Percentiles rank a stretch among this genome's conserved stretches.
Conservation (phyloP, 768 basidiomycete genomes). For the Pholiota conissans region DNA sequence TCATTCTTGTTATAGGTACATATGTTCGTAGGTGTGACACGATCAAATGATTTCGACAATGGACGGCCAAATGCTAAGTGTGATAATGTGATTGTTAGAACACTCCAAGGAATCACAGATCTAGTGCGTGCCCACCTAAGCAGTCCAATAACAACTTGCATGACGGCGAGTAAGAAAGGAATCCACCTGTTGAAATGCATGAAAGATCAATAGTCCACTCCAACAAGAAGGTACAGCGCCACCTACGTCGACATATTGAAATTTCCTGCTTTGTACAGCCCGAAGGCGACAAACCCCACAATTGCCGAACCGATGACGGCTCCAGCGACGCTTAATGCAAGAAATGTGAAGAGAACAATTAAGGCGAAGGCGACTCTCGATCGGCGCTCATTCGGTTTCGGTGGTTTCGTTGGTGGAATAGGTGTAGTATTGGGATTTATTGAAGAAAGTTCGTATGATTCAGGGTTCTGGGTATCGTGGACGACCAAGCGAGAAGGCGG, state of each 20-base stretch:
- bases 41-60: constrained; percentile 43
- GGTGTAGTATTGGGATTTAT: not conserved
- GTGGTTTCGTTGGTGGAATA: constrained; percentile 9
- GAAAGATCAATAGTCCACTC: not conserved
- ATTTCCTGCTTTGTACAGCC: constrained; percentile 42
- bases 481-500: constrained; percentile 30
- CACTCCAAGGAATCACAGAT: not conserved
- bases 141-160: constrained; percentile 42
- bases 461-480: not conserved
- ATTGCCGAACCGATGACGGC: constrained; percentile 48
- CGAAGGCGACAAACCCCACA: constrained; percentile 44
- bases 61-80: constrained; percentile 41
- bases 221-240: not conserved
- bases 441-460: constrained; percentile 16
- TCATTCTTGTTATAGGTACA: not conserved
- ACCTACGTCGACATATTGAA: constrained; percentile 55
- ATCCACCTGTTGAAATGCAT: constrained; percentile 47
- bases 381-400: constrained; percentile 37
- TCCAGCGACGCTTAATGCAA: constrained; percentile 41
- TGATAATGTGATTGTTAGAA: not conserved
- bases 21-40: not conserved
- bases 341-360: constrained; percentile 43
- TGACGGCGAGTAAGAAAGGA: constrained; percentile 43
- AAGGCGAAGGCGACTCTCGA: constrained; percentile 48
- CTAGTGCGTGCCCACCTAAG: constrained; percentile 31